phyloP scores from a whole-genome alignment of 768 basidiomycete species.

The Pholiota conissans region DNA sequence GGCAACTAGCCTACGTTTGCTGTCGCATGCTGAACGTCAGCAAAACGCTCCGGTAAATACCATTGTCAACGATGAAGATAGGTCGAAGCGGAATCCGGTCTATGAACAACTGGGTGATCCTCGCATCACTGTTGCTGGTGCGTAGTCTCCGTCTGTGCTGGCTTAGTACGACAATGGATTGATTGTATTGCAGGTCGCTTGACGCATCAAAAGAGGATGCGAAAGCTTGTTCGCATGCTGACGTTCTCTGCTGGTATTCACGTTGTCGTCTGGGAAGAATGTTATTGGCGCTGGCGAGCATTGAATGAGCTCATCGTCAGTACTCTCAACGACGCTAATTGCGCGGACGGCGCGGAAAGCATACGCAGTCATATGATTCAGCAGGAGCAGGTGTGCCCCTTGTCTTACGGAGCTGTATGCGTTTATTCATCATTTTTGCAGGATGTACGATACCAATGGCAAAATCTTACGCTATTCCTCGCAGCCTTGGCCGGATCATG shows the following conservation, averaged over 20 bases:
- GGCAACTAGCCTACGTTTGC: slow-evolving; percentile 64
- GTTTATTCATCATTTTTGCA: slow-evolving; percentile 23
- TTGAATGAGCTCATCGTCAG: slow-evolving; percentile 61
- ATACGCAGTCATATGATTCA: slow-evolving; percentile 1
- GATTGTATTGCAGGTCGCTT: slow-evolving; percentile 60
- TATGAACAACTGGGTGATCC: slow-evolving; percentile 83
- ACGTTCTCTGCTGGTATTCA: slow-evolving; percentile 66
- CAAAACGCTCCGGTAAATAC: slow-evolving; percentile 54
- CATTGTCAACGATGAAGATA: slow-evolving; percentile 57
- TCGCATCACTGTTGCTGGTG: slow-evolving; percentile 66
- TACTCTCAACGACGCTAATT: slow-evolving; percentile 28
- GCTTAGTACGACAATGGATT: slow-evolving; percentile 4
- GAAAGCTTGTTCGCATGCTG: slow-evolving; percentile 67
- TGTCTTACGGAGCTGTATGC: not conserved
- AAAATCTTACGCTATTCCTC: slow-evolving; percentile 78
- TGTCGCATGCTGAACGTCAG: slow-evolving; percentile 67
- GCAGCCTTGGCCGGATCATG: slow-evolving; percentile 73
- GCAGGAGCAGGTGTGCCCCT: slow-evolving; percentile 3
- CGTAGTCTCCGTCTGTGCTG: slow-evolving; percentile 23
- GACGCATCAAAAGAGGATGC: slow-evolving; percentile 77
- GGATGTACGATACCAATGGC: slow-evolving; percentile 83
- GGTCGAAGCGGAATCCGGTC: slow-evolving; percentile 67
- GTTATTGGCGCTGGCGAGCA: slow-evolving; percentile 71
- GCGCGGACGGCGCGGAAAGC: slow-evolving; percentile 26
- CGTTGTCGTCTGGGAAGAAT: slow-evolving; percentile 81